Conservation (phyloP, 306 rosid species). For the Castanea mollissima region DNA sequence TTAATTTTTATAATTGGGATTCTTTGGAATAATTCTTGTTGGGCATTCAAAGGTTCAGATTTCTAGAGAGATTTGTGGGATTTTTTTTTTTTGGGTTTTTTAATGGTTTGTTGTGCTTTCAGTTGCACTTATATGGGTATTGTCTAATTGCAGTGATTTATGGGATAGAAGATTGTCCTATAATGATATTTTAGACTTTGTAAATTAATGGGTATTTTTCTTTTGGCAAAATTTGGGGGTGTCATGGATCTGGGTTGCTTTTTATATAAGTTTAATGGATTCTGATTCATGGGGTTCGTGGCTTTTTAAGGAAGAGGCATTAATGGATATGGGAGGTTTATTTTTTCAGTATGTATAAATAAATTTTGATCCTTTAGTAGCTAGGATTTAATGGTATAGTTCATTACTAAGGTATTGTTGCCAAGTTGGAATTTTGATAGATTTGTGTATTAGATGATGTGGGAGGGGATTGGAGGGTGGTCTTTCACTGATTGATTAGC, state of each 20-base stretch:
- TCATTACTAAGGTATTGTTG: constrained; percentile 9
- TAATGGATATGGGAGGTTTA: constrained; percentile 9
- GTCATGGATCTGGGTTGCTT: constrained; percentile 53
- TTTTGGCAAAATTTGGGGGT: constrained; percentile 2
- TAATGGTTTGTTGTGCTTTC: constrained; percentile 13
- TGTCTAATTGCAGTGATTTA: neutral
- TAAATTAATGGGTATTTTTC: neutral
- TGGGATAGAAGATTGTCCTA: neutral
- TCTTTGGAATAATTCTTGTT: constrained; percentile 17
- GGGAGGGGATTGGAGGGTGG: constrained; percentile 10
- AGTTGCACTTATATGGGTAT: constrained; percentile 10
- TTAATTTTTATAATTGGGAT: neutral
- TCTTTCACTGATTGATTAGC: neutral
- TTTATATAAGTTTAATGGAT: constrained; percentile 24
- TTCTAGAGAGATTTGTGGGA: neutral
- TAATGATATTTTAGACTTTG: neutral
- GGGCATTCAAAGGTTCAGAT: neutral
- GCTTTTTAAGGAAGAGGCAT: constrained; percentile 7
- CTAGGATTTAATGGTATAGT: constrained; percentile 14
- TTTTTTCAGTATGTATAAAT: neutral
- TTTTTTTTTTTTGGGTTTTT: neutral
- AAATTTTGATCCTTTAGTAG: neutral
- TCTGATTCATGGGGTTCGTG: constrained; percentile 18
- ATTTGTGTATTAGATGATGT: constrained; percentile 25
- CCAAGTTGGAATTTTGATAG: constrained; percentile 17